These are phyloP conservation scores for Astraeus odoratus DNA, from an alignment of 768 basidiomycete species.

Conservation along the genomic window DNA sequence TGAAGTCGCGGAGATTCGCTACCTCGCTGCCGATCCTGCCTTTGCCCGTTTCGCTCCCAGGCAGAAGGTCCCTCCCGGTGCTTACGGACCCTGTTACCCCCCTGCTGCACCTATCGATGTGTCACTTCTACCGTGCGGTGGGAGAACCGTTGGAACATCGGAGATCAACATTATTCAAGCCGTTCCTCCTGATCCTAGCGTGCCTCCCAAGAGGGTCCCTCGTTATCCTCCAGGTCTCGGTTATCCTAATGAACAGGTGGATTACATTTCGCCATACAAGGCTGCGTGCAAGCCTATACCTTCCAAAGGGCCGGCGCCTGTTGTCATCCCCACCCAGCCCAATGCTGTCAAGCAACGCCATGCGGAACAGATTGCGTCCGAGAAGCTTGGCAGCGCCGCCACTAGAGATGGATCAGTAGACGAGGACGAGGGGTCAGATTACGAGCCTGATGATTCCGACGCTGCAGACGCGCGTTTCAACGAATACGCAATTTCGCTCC, in stretches of 20 bases:
- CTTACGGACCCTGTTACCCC: neutral
- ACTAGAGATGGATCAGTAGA: neutral
- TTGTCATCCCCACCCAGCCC: neutral
- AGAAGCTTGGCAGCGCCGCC: neutral
- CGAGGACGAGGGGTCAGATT: too few species aligned
- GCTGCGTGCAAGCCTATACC: too few species aligned
- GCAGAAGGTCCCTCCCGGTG: neutral
- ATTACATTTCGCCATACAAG: neutral
- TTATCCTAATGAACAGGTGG: neutral
- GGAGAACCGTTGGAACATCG: neutral
- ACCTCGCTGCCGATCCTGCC: neutral
- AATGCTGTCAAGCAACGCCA: neutral
- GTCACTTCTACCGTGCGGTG: neutral
- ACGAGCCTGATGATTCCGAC: neutral
- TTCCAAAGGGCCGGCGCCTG: neutral
- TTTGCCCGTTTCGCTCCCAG: neutral
- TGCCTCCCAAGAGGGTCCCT: neutral
- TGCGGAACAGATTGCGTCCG: neutral
- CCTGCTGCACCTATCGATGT: neutral
- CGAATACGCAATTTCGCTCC: neutral
- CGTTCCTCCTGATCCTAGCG: neutral
- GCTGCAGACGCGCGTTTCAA: neutral
- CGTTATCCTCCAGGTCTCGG: conserved; percentile 4
- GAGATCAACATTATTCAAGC: neutral
- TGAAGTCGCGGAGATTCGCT: neutral